A percentile compares a stretch with the other conserved stretches of the same genome.
Evolutionary conservation across 2,329 filamentous ascomycete species (phyloP).

Genomic region (Hypoxylon sp.): DNA sequence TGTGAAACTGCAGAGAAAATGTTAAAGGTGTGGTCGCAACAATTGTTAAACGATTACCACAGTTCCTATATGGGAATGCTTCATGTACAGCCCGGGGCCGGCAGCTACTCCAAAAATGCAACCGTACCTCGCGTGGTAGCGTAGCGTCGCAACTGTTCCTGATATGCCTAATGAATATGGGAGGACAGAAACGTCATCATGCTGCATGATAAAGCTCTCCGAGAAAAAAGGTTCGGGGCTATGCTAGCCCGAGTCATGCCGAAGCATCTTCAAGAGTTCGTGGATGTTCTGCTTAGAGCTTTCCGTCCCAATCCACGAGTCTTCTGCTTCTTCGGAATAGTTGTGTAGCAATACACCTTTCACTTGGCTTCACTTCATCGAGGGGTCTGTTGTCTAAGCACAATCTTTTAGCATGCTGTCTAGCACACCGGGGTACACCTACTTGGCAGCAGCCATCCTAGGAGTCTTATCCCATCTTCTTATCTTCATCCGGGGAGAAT

Average conservation of each 20-base stretch:
- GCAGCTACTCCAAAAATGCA: conserved; percentile 13
- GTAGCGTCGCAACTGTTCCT: not conserved
- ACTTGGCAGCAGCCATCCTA: conserved; percentile 6
- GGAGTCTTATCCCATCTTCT: conserved; percentile 35
- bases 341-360: not conserved
- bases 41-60: conserved; percentile 1
- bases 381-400: not conserved
- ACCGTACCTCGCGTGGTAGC: conserved; percentile 8
- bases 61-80: conserved; percentile 7
- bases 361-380: not conserved
- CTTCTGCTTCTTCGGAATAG: not conserved
- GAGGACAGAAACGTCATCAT: conserved; percentile 5
- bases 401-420: conserved; percentile 7
- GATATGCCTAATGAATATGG: conserved; percentile 1
- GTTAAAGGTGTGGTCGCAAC: not conserved
- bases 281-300: not conserved
- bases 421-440: not conserved
- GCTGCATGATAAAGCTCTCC: not conserved
- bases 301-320: not conserved
- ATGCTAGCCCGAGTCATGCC: not conserved
- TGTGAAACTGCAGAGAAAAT: not conserved
- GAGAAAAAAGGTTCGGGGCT: not conserved
- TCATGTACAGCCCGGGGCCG: conserved; percentile 3
- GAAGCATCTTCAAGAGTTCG: not conserved
- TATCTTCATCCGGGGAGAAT: conserved; percentile 42